Evolutionary conservation across 1,284 basidiomycete species (phyloP).

Genomic region (Papiliotrema fonsecae): DNA sequence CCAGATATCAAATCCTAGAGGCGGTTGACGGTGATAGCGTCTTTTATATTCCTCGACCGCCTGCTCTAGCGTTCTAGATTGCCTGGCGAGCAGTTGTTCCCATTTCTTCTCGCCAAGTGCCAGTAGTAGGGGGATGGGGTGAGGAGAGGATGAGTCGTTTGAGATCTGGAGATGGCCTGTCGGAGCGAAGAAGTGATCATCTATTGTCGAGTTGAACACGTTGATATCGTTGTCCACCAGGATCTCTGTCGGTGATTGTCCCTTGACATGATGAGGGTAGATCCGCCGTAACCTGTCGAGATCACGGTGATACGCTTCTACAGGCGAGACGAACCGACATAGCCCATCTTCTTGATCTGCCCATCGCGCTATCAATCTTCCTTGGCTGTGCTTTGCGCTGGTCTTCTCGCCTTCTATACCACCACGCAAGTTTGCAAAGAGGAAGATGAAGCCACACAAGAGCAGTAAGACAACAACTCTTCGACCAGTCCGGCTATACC

Average conservation of each 20-base stretch:
- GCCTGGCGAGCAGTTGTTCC: constrained; percentile 59
- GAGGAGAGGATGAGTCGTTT: constrained; percentile 45
- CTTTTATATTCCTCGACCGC: constrained; percentile 72
- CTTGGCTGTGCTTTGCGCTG: background rate
- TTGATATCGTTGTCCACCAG: background rate
- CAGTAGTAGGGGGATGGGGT: constrained; percentile 76
- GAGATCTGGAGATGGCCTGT: constrained; percentile 43
- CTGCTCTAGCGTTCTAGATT: constrained; percentile 66
- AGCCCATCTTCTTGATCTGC: constrained; percentile 11
- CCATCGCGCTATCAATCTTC: background rate
- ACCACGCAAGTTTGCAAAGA: background rate
- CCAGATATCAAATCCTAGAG: constrained; percentile 82
- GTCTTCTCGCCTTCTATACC: background rate
- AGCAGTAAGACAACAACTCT: background rate
- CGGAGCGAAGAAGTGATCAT: constrained; percentile 31
- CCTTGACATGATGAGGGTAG: constrained; percentile 7
- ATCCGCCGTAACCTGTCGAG: constrained; percentile 23
- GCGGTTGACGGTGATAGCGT: constrained; percentile 71
- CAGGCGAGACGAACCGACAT: constrained; percentile 38
- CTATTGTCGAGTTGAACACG: background rate
- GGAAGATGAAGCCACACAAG: background rate
- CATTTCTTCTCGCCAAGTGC: constrained; percentile 67
- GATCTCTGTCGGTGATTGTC: background rate
- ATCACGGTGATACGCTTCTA: constrained; percentile 40
- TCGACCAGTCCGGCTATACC: background rate